Evolutionary conservation across 2,329 filamentous ascomycete genomes (phyloP).

Genomic region (Sarocladium strictum): DNA sequence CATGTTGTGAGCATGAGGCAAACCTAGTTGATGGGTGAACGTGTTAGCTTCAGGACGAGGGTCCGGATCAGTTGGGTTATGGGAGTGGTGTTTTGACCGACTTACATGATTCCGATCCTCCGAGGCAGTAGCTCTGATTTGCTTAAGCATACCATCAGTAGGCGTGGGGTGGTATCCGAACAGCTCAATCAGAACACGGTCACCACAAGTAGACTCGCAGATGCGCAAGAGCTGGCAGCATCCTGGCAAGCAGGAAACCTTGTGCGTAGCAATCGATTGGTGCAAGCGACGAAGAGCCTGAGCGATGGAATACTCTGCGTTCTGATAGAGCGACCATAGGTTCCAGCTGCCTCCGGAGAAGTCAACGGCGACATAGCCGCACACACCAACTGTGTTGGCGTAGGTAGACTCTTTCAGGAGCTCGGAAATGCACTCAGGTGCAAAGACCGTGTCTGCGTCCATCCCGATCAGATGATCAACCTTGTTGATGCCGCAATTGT

Average conservation of each 20-base stretch:
- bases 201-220: constrained; percentile 19
- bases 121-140: constrained; percentile 19
- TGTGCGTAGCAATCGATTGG: constrained; percentile 20
- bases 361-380: constrained; percentile 30
- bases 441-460: constrained; percentile 35
- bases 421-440: constrained; percentile 29
- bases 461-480: constrained; percentile 33
- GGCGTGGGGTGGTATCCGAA: constrained; percentile 19
- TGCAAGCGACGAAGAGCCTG: constrained; percentile 19
- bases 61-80: background rate
- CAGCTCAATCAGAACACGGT: constrained; percentile 16
- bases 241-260: constrained; percentile 18
- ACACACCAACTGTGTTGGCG: constrained; percentile 33
- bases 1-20: constrained; percentile 20
- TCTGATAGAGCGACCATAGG: constrained; percentile 20
- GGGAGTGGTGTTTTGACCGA: background rate
- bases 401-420: constrained; percentile 27
- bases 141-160: constrained; percentile 18
- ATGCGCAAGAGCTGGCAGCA: constrained; percentile 19
- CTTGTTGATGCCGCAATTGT: constrained; percentile 21
- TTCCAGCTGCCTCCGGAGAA: constrained; percentile 19
- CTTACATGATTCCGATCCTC: constrained; percentile 18
- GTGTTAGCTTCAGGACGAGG: background rate
- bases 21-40: constrained; percentile 10
- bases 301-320: constrained; percentile 20